Conservation (phyloP, 2,329 filamentous ascomycete genomes). For the Alternaria sp. region DNA sequence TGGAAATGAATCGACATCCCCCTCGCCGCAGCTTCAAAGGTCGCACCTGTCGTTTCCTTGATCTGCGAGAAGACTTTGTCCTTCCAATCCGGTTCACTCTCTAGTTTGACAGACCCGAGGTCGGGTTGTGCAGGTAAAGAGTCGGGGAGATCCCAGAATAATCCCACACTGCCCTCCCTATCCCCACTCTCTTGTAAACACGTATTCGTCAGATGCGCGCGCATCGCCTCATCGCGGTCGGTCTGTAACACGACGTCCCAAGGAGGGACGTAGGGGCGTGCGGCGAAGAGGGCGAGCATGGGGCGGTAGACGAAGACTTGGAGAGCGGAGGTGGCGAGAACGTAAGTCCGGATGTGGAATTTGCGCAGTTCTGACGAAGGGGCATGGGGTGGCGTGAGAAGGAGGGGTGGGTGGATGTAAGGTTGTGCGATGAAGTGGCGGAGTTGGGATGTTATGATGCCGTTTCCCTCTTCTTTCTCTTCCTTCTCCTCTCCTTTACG, state of each 20-base stretch:
- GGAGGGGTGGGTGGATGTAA: slow-evolving; percentile 87
- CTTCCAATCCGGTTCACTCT: slow-evolving; percentile 53
- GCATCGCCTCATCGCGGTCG: slow-evolving; percentile 57
- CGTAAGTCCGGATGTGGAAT: slow-evolving; percentile 94
- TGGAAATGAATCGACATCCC: slow-evolving; percentile 92
- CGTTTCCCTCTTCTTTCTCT: slow-evolving; percentile 50
- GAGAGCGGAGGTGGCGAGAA: slow-evolving; percentile 79
- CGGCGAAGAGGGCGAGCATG: slow-evolving; percentile 94
- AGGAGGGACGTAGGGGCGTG: slow-evolving; percentile 72
- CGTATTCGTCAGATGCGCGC: slow-evolving; percentile 90
- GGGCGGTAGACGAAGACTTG: slow-evolving; percentile 84
- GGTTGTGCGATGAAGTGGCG: slow-evolving; percentile 96
- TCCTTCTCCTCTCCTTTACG: neutral
- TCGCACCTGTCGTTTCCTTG: slow-evolving; percentile 72
- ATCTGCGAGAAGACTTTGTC: slow-evolving; percentile 75
- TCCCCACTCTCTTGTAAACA: slow-evolving; percentile 74
- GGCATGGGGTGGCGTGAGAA: slow-evolving; percentile 59
- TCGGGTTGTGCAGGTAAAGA: slow-evolving; percentile 24
- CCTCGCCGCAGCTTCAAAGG: slow-evolving; percentile 85
- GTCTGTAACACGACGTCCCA: slow-evolving; percentile 44
- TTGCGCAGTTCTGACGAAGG: slow-evolving; percentile 63
- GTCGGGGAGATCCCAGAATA: slow-evolving; percentile 74
- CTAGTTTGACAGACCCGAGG: neutral
- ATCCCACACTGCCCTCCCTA: slow-evolving; percentile 69
- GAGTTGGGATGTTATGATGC: slow-evolving; percentile 85